These are phyloP conservation scores for Podospora pseudopauciseta DNA, from an alignment of 495 filamentous ascomycete genomes.

Conservation along the genomic window DNA sequence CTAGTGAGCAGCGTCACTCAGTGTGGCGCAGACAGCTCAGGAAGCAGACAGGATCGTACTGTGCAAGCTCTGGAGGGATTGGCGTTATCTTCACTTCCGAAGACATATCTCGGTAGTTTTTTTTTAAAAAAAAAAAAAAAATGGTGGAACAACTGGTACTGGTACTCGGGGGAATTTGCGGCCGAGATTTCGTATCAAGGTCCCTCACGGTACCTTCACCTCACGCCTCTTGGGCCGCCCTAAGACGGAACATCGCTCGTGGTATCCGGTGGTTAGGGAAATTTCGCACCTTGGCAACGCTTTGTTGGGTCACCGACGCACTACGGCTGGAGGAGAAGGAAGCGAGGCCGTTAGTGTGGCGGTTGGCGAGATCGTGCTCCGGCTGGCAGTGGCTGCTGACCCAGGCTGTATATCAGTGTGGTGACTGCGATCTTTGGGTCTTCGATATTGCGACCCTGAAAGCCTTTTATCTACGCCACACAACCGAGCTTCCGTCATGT, in stretches of 20 bases:
- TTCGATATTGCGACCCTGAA: conserved; percentile 20
- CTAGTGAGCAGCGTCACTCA: background rate
- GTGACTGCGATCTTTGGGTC: conserved; percentile 10
- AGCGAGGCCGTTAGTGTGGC: conserved; percentile 14
- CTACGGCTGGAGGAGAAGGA: conserved; percentile 7
- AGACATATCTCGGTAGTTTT: background rate
- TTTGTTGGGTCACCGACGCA: background rate
- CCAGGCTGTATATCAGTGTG: conserved; percentile 17
- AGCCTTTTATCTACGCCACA: conserved; percentile 12
- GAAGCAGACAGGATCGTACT: background rate
- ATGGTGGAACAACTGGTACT: background rate
- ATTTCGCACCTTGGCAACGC: conserved; percentile 6
- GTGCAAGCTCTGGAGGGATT: background rate
- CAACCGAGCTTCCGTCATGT: background rate
- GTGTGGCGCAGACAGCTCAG: background rate
- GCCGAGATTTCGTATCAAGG: conserved; percentile 4
- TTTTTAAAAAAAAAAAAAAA: background rate
- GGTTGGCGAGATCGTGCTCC: conserved; percentile 3
- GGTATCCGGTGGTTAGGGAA: background rate
- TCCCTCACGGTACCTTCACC: background rate
- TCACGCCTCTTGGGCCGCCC: background rate
- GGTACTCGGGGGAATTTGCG: background rate
- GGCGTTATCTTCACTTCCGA: background rate
- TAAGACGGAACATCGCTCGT: conserved; percentile 3
- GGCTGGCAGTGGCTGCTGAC: conserved; percentile 6